Evolutionary conservation across 2,329 filamentous ascomycete species (phyloP).

Genomic region (Fusarium citri): DNA sequence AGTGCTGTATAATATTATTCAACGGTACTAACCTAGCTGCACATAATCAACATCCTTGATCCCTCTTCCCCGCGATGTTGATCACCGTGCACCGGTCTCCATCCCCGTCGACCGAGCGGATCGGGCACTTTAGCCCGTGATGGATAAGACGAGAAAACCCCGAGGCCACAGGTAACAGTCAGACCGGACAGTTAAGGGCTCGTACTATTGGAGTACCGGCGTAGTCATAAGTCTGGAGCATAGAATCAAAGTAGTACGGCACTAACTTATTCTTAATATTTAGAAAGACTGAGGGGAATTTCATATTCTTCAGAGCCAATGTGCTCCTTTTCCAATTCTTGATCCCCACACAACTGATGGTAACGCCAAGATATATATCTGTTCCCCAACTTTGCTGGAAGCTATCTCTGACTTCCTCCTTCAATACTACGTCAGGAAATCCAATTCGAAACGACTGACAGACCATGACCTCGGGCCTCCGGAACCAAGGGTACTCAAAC

Average conservation of each 20-base stretch:
- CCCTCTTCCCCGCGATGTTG: conserved; percentile 10
- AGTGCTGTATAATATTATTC: neutral
- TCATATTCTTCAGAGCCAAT: neutral
- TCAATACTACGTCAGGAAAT: neutral
- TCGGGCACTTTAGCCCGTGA: conserved; percentile 4
- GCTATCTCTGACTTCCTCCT: neutral
- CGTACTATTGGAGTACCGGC: neutral
- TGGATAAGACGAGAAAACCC: neutral
- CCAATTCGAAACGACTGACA: neutral
- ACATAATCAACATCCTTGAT: neutral
- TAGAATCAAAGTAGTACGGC: neutral
- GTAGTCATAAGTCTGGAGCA: neutral
- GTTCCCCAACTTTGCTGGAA: too few relatives aligned
- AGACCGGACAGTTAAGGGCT: neutral
- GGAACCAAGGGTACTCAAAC: conserved; percentile 1
- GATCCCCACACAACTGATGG: too few relatives aligned
- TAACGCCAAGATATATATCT: neutral
- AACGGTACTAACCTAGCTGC: neutral
- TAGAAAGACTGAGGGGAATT: neutral
- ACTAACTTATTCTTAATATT: neutral
- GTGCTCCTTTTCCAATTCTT: neutral
- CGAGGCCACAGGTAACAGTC: neutral
- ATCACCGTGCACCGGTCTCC: conserved; percentile 27
- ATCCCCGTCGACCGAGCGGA: conserved; percentile 44
- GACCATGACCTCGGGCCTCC: neutral